Evolutionary conservation across 345 rosid species (phyloP).

Genomic region (Hypericum perforatum): DNA sequence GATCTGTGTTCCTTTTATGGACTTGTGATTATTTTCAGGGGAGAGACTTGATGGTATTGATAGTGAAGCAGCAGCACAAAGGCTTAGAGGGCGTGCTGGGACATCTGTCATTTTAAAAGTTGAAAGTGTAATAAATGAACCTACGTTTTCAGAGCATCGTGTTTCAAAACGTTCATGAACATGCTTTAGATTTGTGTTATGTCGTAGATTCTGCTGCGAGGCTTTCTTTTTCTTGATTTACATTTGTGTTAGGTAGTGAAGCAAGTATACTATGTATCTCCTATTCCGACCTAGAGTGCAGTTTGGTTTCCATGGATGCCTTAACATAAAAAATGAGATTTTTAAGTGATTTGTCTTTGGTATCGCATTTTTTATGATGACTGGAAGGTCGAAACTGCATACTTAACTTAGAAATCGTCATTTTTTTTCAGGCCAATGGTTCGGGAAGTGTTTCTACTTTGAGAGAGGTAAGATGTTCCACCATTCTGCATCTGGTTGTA

Average conservation of each 20-base stretch:
- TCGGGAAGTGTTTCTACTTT: slow-evolving; percentile 25
- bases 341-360: no score
- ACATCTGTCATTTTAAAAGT: slow-evolving; percentile 68
- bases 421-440: slow-evolving; percentile 34
- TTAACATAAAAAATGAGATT: no score
- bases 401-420: not conserved
- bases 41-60: slow-evolving; percentile 55
- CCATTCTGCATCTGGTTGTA: not conserved
- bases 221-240: no score
- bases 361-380: no score
- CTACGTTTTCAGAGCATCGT: not conserved
- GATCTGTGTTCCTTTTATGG: no score
- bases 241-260: no score
- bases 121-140: slow-evolving; percentile 35
- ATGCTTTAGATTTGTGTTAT: not conserved
- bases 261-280: no score
- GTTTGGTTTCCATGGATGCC: no score
- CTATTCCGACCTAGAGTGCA: no score
- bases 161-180: slow-evolving; percentile 1
- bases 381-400: not conserved
- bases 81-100: slow-evolving; percentile 79
- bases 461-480: slow-evolving; percentile 48
- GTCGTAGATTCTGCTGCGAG: no score
- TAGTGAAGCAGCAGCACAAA: slow-evolving; percentile 78
- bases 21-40: slow-evolving; percentile 35